Evolutionary conservation across 805 yeast species (phyloP), one percentile per base, ranked within the genome.

Genomic region (Starmerella scarabaei): DNA sequence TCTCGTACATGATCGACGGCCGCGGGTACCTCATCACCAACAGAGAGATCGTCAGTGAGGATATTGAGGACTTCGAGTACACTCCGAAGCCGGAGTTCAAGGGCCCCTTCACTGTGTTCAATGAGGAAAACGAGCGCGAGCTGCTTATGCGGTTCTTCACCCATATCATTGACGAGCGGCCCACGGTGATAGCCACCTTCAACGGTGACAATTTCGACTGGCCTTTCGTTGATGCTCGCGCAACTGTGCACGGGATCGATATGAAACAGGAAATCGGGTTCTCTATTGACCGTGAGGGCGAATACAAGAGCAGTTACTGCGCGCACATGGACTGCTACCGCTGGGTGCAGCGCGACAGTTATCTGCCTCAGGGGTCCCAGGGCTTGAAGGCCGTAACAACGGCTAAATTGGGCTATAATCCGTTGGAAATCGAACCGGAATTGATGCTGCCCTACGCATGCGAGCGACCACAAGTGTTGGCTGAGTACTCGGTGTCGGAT

Each of bases 161-260:
- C 51, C 98, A 91, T 57, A 72, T 91, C 19, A 65, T 85, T 47
- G 97, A 91, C 32, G 80, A 71, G 3, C 69, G 73, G 50, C 98
- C 99, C 1, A 88, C 97, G 0, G 94, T 91, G n/a, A 91, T 93
- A 40, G 94, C 95, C 1, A 91, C 98, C 0, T 91, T 83, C 54
- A 91, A 91, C 62, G 99, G 99, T 68, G 99, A 91, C 58, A 88
- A 86, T 56, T 91, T 91, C 62, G 99, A 91, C 66, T 91, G 98
- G 97, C 99, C 99, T 1, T 91, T 85, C 57, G 88, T 91, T 2
- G 97, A 86, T 50, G 78, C 81, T 12, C 68, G 99, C 56, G 78
- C 96, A 2, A 64, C 76, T 18, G 73, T 73, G 43, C 93, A 91
- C 58, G 95, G 82, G 14, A 58, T 91, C 48, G 78, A 80, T 56